Conservation (phyloP, 306 rosid genomes). For the Malus orientalis region DNA sequence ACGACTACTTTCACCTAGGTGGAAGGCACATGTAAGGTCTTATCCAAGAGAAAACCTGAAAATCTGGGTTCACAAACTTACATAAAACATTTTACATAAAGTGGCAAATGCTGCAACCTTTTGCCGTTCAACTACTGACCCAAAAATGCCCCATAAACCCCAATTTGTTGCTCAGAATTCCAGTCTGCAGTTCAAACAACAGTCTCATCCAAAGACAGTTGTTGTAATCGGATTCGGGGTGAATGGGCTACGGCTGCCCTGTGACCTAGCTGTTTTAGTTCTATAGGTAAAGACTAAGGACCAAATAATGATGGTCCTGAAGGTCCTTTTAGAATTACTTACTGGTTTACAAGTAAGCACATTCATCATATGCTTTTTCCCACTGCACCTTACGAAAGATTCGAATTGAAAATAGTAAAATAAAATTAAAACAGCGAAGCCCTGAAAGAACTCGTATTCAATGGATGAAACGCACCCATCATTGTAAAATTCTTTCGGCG, state of each 20-base stretch:
- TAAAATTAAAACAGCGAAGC: neutral
- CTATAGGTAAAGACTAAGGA: no score
- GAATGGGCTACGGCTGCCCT: no score
- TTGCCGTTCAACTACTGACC: neutral
- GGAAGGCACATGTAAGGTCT: neutral
- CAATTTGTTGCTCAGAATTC: neutral
- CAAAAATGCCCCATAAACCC: neutral
- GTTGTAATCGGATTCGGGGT: no score
- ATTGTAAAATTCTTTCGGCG: neutral
- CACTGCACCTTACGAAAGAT: neutral
- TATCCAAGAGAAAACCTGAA: neutral
- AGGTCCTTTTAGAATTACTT: neutral
- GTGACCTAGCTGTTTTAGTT: no score
- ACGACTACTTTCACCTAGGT: neutral
- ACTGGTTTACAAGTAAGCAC: neutral
- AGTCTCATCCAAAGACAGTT: neutral
- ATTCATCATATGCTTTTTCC: neutral
- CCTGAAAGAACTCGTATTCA: neutral
- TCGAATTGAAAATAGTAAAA: neutral
- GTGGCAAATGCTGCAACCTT: neutral
- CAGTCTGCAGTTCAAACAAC: neutral
- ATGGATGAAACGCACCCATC: neutral
- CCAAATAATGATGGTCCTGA: neutral
- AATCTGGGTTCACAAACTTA: neutral
- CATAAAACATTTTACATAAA: neutral